phyloP scores from a whole-genome alignment of 208 protist genomes.

The Herpetomonas tarakana region DNA sequence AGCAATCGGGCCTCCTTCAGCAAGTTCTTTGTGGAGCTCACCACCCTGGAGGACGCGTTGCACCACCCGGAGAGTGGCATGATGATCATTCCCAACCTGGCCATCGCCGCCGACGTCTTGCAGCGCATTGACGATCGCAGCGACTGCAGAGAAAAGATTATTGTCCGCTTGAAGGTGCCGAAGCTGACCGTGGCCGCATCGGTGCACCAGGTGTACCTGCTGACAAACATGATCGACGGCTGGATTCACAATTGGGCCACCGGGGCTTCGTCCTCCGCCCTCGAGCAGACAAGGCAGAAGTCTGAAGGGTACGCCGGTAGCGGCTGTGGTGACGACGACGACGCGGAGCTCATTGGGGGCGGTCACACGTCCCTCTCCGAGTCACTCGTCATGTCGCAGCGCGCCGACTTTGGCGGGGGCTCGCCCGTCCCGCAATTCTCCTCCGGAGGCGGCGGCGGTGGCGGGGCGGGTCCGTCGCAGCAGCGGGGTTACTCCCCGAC shows the following conservation, averaged over 20 bases:
- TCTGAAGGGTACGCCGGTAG: background rate
- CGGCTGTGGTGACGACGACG: background rate
- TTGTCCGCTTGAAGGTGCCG: slow-evolving; percentile 76
- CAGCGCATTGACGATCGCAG: slow-evolving; percentile 64
- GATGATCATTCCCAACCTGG: slow-evolving; percentile 70
- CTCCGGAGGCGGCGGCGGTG: too few species aligned
- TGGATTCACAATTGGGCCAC: slow-evolving; percentile 40
- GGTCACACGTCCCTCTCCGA: background rate
- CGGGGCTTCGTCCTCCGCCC: background rate
- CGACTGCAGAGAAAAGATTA: slow-evolving; percentile 40
- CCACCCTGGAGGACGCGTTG: slow-evolving; percentile 59
- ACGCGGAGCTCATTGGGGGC: background rate
- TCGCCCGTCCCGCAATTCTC: background rate
- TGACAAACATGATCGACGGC: slow-evolving; percentile 70
- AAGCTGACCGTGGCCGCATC: slow-evolving; percentile 55
- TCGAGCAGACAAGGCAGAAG: background rate
- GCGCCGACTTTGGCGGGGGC: background rate
- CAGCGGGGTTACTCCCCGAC: too few species aligned
- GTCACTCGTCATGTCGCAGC: background rate
- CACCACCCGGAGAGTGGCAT: slow-evolving; percentile 52
- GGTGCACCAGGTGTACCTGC: slow-evolving; percentile 68
- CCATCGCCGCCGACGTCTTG: slow-evolving; percentile 61
- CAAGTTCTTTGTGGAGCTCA: slow-evolving; percentile 78
- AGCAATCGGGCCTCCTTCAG: slow-evolving; percentile 60
- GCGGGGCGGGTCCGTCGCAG: too few species aligned